Evolutionary conservation across 345 rosid genomes (phyloP), one percentile per base, ranked within the genome.

Genomic region (Cardamine occulta): DNA sequence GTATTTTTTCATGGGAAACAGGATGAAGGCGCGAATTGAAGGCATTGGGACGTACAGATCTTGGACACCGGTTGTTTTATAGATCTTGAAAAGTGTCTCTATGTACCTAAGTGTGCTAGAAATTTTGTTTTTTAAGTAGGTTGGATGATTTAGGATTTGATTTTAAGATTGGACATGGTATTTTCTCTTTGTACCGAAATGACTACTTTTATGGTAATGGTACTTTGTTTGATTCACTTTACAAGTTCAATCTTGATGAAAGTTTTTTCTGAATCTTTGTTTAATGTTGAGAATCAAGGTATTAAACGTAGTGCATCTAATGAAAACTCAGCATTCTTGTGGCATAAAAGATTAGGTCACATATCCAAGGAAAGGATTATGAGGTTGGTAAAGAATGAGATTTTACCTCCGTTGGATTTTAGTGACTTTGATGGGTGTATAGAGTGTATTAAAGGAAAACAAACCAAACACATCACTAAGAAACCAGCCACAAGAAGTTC

Each of bases 401-500:
- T 44, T 2, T 18, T 44, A 23, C 19, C 54, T 13, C 4, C 13
- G 0, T 64, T 64, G 24, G 54, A 64, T 64, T 44, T 44, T 7
- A 44, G 54, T 64, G 54, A 64, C 2, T 0, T 64, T 1, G 15
- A 7, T 42, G 35, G 44, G 7, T 64, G 24, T 14, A 24, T 44
- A 7, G 13, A 64, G 0, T 64, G 54, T 18, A 44, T 44, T 13
- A 17, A 64, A 64, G 14, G 15, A 10, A 59, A 61, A 3, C 17
- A 65, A 0, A 47, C 40, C 1, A 47, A 28, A 28, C 42, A 28
- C 1, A 45, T 45, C 18, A 4, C 8, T 3, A 47, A 45, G 56
- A 65, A 65, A 45, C 0, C 21, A 26, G 32, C 69, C 71, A 48
- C 44, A 8, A 49, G 58, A 66, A 66, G 45, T 13, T 7, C 6